Evolutionary conservation across 805 yeast genomes (phyloP).

Genomic region (Candida nanaspora): DNA sequence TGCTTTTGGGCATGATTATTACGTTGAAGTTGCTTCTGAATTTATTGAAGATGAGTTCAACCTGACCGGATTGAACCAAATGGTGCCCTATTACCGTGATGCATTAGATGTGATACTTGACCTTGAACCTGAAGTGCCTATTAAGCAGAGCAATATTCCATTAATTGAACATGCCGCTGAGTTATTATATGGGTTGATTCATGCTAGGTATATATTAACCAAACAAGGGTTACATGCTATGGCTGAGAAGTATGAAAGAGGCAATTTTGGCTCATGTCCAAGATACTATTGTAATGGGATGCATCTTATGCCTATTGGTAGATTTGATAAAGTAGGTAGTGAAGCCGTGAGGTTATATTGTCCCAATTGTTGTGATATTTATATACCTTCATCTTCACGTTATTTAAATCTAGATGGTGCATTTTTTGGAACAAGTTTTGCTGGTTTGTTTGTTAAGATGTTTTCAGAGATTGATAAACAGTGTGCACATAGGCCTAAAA

Average conservation of each 20-base stretch:
- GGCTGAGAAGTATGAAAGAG: slow-evolving; percentile 90
- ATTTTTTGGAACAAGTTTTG: slow-evolving; percentile 92
- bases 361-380: slow-evolving; percentile 90
- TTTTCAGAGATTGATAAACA: slow-evolving; percentile 86
- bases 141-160: slow-evolving; percentile 61
- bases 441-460: slow-evolving; percentile 85
- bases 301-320: slow-evolving; percentile 86
- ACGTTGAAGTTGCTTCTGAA: slow-evolving; percentile 86
- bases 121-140: slow-evolving; percentile 57
- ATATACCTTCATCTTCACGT: slow-evolving; percentile 80
- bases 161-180: slow-evolving; percentile 87
- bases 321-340: slow-evolving; percentile 83
- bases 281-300: slow-evolving; percentile 84
- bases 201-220: slow-evolving; percentile 83
- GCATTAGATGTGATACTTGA: slow-evolving; percentile 89
- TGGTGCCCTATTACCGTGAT: slow-evolving; percentile 86
- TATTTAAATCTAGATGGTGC: slow-evolving; percentile 92
- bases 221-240: slow-evolving; percentile 83
- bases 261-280: slow-evolving; percentile 89
- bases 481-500: slow-evolving; percentile 51
- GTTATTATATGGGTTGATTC: slow-evolving; percentile 86
- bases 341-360: slow-evolving; percentile 91
- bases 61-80: slow-evolving; percentile 76
- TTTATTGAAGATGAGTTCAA: slow-evolving; percentile 97
- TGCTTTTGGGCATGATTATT: slow-evolving; percentile 78